Base-by-base conservation (phyloP, 768 basidiomycete genomes). In the Coprinopsis sp. region DNA sequence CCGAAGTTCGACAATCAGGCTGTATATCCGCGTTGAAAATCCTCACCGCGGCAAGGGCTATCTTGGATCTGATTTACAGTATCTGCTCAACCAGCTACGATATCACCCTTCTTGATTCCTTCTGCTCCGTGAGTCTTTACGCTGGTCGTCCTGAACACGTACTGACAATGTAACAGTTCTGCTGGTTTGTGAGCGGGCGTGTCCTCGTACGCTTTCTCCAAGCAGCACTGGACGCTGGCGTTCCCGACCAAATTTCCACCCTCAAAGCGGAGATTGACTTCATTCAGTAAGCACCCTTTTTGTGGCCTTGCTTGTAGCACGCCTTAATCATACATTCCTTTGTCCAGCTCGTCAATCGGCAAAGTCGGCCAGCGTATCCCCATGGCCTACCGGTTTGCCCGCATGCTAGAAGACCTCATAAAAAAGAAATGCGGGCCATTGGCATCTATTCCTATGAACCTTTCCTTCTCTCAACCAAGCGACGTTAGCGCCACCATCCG, bases 41-140 rank as follows among this genome's bases (percentile, higher is more conserved):
- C 24, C 65, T 88, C 6, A 75, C 74, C 1, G 78, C 86, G 21
- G 77, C 85, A 2, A 75, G 87, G 38, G 72, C 76, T 1, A 78
- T 85, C 31, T 65, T 88, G 33, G 81, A 87, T 52, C 65, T 85
- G 13, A 74, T 87, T 29, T 83, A 86, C 56, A 70, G 66, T 13
- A 71, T 87, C 22, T 77, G 73, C 60, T 80, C 82, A 6, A 87
- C 87, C 0, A 87, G 81, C 50, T 87, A 74, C 55, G 85, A 88
- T 55, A 71, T 87, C 14, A 78, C 82, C 4, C 69, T 85, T 3
- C 58, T 87, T 28, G 86, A 87, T 54, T 70, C 77, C n/a, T 84
- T 86, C 54, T 81, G 79, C 53, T 71, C 81, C 50, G 85, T 86
- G 59, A 58, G 77, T 51, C 48, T 8, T 39, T 45, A 28, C 38